Evolutionary conservation across 202 grass and related monocot genomes (phyloP).

Genomic region (Setaria viridis): DNA sequence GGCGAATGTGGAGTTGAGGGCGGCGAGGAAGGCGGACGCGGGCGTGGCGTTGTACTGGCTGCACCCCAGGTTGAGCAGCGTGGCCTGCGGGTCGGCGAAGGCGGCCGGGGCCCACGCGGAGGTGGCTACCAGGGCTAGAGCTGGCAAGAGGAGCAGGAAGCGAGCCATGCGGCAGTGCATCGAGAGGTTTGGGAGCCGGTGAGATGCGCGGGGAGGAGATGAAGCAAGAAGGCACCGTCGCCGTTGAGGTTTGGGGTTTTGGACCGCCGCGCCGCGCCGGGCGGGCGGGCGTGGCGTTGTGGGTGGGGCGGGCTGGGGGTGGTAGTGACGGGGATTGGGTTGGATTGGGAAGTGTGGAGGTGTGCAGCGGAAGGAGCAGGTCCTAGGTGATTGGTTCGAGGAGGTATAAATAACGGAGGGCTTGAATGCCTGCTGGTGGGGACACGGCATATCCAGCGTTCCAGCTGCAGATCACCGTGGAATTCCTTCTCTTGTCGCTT

Average conservation of each 20-base stretch:
- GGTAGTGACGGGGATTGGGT: neutral
- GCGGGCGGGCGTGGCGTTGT: too few relatives aligned
- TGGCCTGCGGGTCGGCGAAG: constrained; percentile 59
- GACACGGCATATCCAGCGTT: neutral
- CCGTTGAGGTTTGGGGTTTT: neutral
- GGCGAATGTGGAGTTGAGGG: constrained; percentile 60
- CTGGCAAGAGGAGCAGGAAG: constrained; percentile 21
- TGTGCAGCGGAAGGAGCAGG: neutral
- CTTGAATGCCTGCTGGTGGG: neutral
- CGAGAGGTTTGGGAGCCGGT: neutral
- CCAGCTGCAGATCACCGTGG: neutral
- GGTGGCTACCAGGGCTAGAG: constrained; percentile 12
- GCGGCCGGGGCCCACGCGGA: constrained; percentile 36
- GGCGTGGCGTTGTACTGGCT: constrained; percentile 76
- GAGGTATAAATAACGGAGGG: constrained; percentile 37
- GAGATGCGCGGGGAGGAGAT: neutral
- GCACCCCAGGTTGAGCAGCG: constrained; percentile 63
- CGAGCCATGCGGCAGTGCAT: constrained; percentile 22
- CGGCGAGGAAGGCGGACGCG: constrained; percentile 50
- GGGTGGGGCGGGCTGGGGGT: too few relatives aligned
- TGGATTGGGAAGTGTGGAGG: neutral
- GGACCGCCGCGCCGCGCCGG: neutral
- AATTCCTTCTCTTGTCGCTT: neutral
- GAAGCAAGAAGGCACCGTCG: neutral
- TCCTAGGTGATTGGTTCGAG: constrained; percentile 24